Percentiles rank a stretch among this genome's conserved stretches.
These are phyloP conservation scores for Periglandula ipomoeae DNA, from an alignment of 2,329 filamentous ascomycete species.

Conservation along the genomic window DNA sequence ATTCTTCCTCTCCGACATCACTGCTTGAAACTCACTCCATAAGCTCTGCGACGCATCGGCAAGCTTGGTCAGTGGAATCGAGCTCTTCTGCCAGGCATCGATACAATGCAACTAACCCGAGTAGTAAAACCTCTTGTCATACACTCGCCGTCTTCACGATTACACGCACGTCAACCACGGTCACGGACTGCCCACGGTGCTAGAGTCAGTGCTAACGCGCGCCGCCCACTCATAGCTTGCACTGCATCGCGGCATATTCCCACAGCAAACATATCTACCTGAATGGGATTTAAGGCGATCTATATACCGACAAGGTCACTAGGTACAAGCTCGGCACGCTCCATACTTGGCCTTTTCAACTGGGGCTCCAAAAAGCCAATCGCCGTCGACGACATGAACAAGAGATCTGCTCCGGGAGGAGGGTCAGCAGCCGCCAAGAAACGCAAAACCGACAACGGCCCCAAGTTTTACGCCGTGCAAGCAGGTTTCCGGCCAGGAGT, in stretches of 20 bases:
- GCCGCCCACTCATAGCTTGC: no score
- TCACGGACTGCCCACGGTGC: no score
- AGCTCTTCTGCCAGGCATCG: constrained; percentile 7
- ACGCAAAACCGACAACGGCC: constrained; percentile 36
- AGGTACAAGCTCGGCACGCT: neutral
- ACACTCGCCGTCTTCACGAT: neutral
- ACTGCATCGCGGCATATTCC: no score
- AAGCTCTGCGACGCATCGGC: constrained; percentile 8
- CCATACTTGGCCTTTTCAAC: constrained; percentile 16
- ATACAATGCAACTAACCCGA: no score
- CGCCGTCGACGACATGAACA: constrained; percentile 19
- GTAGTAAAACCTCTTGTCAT: neutral
- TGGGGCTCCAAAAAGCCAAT: neutral
- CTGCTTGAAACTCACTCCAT: neutral
- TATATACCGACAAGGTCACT: no score
- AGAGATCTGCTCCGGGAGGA: constrained; percentile 17
- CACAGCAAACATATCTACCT: no score
- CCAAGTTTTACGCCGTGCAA: constrained; percentile 56
- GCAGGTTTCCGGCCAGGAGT: constrained; percentile 49
- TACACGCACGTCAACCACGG: neutral
- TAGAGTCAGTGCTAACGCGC: no score
- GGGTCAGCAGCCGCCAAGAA: constrained; percentile 28
- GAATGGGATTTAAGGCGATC: no score
- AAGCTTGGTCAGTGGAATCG: constrained; percentile 6
- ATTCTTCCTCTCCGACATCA: neutral